Evolutionary conservation across 2,329 filamentous ascomycete genomes (phyloP).

Genomic region (Fusarium tanahbumbuense): DNA sequence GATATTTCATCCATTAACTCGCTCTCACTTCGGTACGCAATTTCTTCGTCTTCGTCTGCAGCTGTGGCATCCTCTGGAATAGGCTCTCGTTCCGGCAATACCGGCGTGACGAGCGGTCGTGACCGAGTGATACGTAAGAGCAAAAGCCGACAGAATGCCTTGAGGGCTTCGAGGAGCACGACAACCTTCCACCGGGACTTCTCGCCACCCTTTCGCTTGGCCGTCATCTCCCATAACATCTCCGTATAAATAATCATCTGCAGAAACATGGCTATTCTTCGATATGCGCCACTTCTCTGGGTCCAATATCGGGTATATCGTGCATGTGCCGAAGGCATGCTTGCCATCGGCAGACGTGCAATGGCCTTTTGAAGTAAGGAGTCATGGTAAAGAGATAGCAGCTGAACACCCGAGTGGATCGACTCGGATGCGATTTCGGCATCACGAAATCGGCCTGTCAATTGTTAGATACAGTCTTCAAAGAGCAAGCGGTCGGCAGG

Average conservation of each 20-base stretch:
- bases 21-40: conserved; percentile 53
- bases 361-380: conserved; percentile 77
- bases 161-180: conserved; percentile 84
- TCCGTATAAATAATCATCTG: conserved; percentile 96
- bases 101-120: conserved; percentile 83
- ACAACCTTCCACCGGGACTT: conserved; percentile 86
- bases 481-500: background rate
- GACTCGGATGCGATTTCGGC: conserved; percentile 96
- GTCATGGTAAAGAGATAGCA: conserved; percentile 94
- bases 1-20: conserved; percentile 58
- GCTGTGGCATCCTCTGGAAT: conserved; percentile 71
- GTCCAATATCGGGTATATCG: conserved; percentile 77
- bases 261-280: conserved; percentile 81
- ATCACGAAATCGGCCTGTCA: conserved; percentile 82
- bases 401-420: conserved; percentile 86
- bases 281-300: conserved; percentile 75
- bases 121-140: conserved; percentile 86
- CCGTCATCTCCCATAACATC: conserved; percentile 96
- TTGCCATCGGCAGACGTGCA: conserved; percentile 66
- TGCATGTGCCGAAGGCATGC: conserved; percentile 67
- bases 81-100: conserved; percentile 85
- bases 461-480: conserved; percentile 13
- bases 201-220: conserved; percentile 85
- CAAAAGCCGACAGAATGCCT: conserved; percentile 84
- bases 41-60: conserved; percentile 60